phyloP scores from a whole-genome alignment of 371 early-diverging fungal genomes.

The Mucor plumbeus region DNA sequence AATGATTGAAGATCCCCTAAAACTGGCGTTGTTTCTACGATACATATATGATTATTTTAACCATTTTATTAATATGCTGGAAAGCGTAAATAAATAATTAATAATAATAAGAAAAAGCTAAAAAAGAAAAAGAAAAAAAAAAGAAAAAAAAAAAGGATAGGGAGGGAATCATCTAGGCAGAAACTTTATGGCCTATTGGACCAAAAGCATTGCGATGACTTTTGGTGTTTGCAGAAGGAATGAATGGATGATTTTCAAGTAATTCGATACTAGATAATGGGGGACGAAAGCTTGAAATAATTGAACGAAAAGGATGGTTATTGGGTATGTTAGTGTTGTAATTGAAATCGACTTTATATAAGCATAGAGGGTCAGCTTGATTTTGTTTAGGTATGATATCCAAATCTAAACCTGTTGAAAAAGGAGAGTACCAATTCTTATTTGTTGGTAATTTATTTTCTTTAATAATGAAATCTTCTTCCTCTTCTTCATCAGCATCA shows the following conservation, averaged over 20 bases:
- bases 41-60: too few species aligned
- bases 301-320: conserved; percentile 5
- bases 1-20: too few species aligned
- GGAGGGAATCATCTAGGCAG: not conserved
- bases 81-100: too few species aligned
- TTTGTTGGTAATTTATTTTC: not conserved
- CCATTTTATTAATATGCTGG: too few species aligned
- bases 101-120: not conserved
- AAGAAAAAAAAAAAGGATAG: not conserved
- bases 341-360: conserved; percentile 18
- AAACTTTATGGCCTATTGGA: conserved; percentile 24
- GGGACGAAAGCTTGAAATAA: not conserved
- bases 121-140: not conserved
- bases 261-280: conserved; percentile 21
- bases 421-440: conserved; percentile 41
- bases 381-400: conserved; percentile 33
- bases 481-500: conserved; percentile 12
- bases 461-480: not conserved
- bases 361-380: conserved; percentile 22
- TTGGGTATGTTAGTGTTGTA: conserved; percentile 14
- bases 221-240: conserved; percentile 19
- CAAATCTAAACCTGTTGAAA: conserved; percentile 38
- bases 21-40: too few species aligned
- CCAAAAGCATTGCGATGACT: conserved; percentile 19
- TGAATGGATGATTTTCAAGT: conserved; percentile 35